phyloP scores from a whole-genome alignment of 2,329 filamentous ascomycete genomes.

The Blumeria hordei region DNA sequence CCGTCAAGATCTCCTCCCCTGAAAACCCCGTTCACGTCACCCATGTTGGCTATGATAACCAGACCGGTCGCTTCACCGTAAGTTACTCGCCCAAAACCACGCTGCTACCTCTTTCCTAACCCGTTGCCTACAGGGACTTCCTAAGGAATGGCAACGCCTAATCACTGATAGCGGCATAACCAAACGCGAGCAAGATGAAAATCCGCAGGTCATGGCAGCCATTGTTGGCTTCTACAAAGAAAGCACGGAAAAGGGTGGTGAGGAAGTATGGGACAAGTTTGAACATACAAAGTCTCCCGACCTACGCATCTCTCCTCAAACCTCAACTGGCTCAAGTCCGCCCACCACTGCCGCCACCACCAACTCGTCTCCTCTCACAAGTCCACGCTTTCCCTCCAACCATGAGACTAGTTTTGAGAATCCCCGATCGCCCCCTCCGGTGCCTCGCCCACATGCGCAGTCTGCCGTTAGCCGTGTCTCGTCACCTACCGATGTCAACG shows the following conservation, averaged over 20 bases:
- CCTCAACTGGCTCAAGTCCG: conserved; percentile 4
- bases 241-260: conserved; percentile 50
- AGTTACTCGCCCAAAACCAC: conserved; percentile 4
- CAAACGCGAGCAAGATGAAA: conserved; percentile 83
- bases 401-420: conserved; percentile 93
- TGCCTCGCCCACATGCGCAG: conserved; percentile 28
- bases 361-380: conserved; percentile 54
- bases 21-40: conserved; percentile 96
- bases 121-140: conserved; percentile 42
- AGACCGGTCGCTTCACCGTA: conserved; percentile 88
- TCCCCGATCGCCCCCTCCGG: conserved; percentile 73
- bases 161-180: conserved; percentile 90
- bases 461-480: conserved; percentile 12
- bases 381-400: conserved; percentile 71
- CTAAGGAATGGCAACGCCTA: conserved; percentile 92
- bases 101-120: conserved; percentile 10
- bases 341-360: conserved; percentile 33
- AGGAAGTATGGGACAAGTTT: conserved; percentile 88
- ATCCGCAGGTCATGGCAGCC: conserved; percentile 86
- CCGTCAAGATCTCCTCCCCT: conserved; percentile 86
- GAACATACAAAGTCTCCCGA: conserved; percentile 49
- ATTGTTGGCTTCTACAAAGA: conserved; percentile 96
- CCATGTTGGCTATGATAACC: conserved; percentile 90
- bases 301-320: conserved; percentile 19
- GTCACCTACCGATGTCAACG: conserved; percentile 27